Evolutionary conservation across 106 monocot genomes (phyloP), one percentile per base, ranked within the genome.

Genomic region (Dioscorea alata): DNA sequence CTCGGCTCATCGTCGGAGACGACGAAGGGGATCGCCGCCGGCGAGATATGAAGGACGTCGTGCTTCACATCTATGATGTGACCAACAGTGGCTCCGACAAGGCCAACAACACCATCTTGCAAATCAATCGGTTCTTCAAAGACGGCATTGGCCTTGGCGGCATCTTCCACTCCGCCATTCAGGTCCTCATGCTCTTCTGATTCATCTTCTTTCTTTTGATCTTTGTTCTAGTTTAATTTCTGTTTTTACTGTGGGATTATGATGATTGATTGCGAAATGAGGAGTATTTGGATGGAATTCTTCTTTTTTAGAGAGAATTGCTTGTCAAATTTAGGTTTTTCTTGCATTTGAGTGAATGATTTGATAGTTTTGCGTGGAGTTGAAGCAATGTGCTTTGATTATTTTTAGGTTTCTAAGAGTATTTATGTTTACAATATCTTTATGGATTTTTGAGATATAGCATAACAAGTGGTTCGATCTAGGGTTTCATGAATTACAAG

Each of bases 111-210:
- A 77, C 82, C 48, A 82, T 82, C 53, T 51, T 82, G 33, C 69
- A 72, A 12, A 82, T 82, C 77, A 82, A 82, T 42, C 62, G 60
- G 50, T 70, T 82, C 69, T 82, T 82, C 53, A 82, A 82, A 60
- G 82, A 82, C 59, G 73, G 69, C 33, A 82, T 82, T 28, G 82
- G 82, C 15, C 59, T 78, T 48, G 82, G 82, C 9, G 82, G 82
- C n/a, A 82, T 82, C 73, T 82, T 77, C 60, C 77, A 78, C 66
- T 74, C 69, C 57, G 76, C 81, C 59, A 18, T 81, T 24, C 76
- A 81, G 81, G 81, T 81, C 48, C 4, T 8, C 42, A 28, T 18
- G 28, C n/a, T 21, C 35, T 7, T 19, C 10, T 7, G 5, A 10
- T 34, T 25, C 4, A 20, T 68, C 42, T 16, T 0, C 33, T 59